A percentile compares a stretch with the other conserved stretches of the same genome.
Evolutionary conservation across 31 red algal genomes (phyloP).

Genomic region (Odonthalia washingtoniensis): DNA sequence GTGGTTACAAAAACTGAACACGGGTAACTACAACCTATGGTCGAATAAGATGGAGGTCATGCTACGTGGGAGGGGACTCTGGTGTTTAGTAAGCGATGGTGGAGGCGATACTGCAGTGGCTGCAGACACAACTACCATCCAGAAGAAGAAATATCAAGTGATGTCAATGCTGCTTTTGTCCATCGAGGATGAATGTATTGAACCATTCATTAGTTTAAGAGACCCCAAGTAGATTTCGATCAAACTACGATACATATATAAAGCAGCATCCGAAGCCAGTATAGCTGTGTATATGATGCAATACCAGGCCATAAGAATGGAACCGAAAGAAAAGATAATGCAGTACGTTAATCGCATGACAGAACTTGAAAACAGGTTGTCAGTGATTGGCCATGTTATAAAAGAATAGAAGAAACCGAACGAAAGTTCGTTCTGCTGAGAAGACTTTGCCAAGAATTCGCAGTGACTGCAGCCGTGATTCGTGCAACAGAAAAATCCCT

Average conservation of each 20-base stretch:
- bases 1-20: background rate
- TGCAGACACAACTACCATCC: background rate
- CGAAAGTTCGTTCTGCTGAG: conserved; percentile 1
- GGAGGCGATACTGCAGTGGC: background rate
- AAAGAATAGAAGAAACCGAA: background rate
- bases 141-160: background rate
- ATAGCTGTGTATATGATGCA: background rate
- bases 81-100: background rate
- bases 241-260: conserved; percentile 2
- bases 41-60: background rate
- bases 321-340: background rate
- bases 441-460: conserved; percentile 22
- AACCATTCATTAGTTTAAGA: background rate
- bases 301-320: conserved; percentile 9
- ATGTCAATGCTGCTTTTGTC: background rate
- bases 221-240: conserved; percentile 18
- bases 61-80: background rate
- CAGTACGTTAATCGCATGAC: background rate
- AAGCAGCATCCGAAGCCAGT: background rate
- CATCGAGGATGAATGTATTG: background rate
- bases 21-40: background rate
- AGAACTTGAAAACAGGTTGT: conserved; percentile 30
- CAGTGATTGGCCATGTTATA: background rate
- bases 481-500: conserved; percentile 24
- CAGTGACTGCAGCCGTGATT: background rate